Conservation (phyloP, 805 yeast species). For the Myxozyma melibiosi region DNA sequence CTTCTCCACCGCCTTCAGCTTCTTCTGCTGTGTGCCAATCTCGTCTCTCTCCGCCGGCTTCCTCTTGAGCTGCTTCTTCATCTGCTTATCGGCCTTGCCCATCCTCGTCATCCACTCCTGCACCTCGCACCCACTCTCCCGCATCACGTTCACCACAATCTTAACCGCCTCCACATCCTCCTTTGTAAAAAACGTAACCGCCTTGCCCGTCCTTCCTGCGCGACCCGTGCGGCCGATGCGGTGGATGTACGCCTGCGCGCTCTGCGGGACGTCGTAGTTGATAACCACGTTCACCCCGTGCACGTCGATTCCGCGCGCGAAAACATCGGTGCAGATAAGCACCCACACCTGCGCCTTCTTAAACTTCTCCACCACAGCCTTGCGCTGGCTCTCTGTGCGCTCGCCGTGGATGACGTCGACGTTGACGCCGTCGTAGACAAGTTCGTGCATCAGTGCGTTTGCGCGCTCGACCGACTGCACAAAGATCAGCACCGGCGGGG, state of each 20-base stretch:
- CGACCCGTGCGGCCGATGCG: conserved; percentile 99
- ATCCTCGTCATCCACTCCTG: conserved; percentile 81
- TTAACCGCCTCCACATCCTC: conserved; percentile 77
- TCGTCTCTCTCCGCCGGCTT: conserved; percentile 61
- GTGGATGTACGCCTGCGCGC: conserved; percentile 94
- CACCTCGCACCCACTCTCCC: conserved; percentile 73
- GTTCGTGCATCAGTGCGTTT: conserved; percentile 90
- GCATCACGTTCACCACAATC: conserved; percentile 91
- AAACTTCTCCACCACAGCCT: conserved; percentile 78
- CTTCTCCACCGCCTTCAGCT: conserved; percentile 6
- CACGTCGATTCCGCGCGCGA: conserved; percentile 96
- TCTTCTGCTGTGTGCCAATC: conserved; percentile 43
- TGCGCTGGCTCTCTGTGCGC: conserved; percentile 85
- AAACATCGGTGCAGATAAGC: conserved; percentile 91
- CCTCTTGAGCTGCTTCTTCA: conserved; percentile 41
- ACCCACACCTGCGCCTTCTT: conserved; percentile 94
- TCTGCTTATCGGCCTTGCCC: conserved; percentile 66
- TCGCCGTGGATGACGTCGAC: conserved; percentile 97
- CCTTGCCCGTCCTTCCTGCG: conserved; percentile 83
- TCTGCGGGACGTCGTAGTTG: conserved; percentile 93
- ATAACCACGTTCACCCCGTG: conserved; percentile 93
- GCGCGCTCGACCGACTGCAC: conserved; percentile 92
- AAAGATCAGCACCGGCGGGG: conserved; percentile 91
- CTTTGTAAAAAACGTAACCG: conserved; percentile 90
- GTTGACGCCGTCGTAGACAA: conserved; percentile 85